Evolutionary conservation across 345 rosid genomes (phyloP), one percentile per base, ranked within the genome.

Genomic region (Barbarea vulgaris): DNA sequence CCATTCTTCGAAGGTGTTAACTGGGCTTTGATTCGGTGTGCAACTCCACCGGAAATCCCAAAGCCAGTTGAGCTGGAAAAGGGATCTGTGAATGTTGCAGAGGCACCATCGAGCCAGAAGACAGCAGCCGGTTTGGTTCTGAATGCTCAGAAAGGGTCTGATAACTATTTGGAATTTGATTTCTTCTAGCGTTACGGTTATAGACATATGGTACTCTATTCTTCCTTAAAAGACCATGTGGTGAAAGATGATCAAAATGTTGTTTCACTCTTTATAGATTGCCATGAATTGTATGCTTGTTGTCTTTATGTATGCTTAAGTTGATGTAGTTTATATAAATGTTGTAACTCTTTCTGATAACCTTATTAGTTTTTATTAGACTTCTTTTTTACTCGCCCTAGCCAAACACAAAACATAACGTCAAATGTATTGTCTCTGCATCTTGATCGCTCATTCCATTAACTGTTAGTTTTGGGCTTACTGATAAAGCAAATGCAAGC

Each of bases 1-100:
- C 95, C 91, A 0, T 91, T 93, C 86, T 93, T 93, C 15, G 95
- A 93, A 84, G 93, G 97, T 28, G 90, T 93, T 63, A 93, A 93
- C 82, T 93, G 98, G 98, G 98, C 97, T 25, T 57, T 93, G 82
- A 86, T 90, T 60, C 84, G 97, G 15, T 89, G 97, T 47, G 95
- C 93, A 0, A 89, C 97, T 39, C 98, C 98, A 3, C 98, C 97
- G 0, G 96, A 87, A 78, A 76, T 93, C 27, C 97, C 97, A n/a
- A 87, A 87, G 81, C 90, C 95, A 1, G 87, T 91, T 1, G 91
- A 89, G 81, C 51, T 84, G 33, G 95, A 89, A 70, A 81, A 72
- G 12, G 66, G 79, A 73, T 81, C 88, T 19, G 55, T 69, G 39
- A 84, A 83, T 41, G 70, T 76, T 58, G 81, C 88, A 39, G 62